These are phyloP conservation scores for Phialophora macrospora DNA, from an alignment of 2,329 filamentous ascomycete species.

Conservation along the genomic window DNA sequence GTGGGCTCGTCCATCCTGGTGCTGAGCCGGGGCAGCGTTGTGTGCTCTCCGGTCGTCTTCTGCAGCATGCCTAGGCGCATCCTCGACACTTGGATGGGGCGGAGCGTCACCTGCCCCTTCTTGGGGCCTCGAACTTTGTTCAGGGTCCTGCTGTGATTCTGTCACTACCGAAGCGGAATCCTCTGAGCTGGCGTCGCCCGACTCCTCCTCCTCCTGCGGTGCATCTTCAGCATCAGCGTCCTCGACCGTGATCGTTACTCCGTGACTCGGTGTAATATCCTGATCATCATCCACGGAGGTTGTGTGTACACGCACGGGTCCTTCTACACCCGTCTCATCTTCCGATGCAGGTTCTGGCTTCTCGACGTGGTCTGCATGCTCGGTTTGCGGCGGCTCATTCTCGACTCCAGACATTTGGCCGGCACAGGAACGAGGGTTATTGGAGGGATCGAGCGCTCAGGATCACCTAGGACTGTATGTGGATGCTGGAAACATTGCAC, in stretches of 20 bases:
- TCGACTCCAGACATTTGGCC: conserved; percentile 38
- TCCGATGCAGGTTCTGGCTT: conserved; percentile 22
- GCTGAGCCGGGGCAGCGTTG: conserved; percentile 32
- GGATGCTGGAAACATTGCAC: conserved; percentile 25
- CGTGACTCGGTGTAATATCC: conserved; percentile 23
- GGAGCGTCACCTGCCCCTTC: conserved; percentile 19
- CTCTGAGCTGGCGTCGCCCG: conserved; percentile 34
- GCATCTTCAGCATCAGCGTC: conserved; percentile 37
- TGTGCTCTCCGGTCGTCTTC: conserved; percentile 16
- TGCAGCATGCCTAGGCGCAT: conserved; percentile 7
- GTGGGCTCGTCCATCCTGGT: conserved; percentile 36
- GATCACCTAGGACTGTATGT: conserved; percentile 18
- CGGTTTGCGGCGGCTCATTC: conserved; percentile 28
- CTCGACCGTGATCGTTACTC: conserved; percentile 37
- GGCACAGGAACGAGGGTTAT: conserved; percentile 21
- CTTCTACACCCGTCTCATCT: conserved; percentile 35
- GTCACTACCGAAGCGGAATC: conserved; percentile 29
- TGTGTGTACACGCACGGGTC: conserved; percentile 36
- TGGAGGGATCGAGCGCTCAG: conserved; percentile 14
- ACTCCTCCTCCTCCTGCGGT: conserved; percentile 29
- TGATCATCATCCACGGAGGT: conserved; percentile 37
- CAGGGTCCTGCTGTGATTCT: conserved; percentile 27
- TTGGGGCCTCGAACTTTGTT: conserved; percentile 26
- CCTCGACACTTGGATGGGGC: neutral
- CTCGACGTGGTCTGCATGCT: conserved; percentile 22